Percentiles rank a stretch among this genome's conserved stretches.
Conservation (phyloP, 2,329 filamentous ascomycete species). For the Aspergillus awamori region DNA sequence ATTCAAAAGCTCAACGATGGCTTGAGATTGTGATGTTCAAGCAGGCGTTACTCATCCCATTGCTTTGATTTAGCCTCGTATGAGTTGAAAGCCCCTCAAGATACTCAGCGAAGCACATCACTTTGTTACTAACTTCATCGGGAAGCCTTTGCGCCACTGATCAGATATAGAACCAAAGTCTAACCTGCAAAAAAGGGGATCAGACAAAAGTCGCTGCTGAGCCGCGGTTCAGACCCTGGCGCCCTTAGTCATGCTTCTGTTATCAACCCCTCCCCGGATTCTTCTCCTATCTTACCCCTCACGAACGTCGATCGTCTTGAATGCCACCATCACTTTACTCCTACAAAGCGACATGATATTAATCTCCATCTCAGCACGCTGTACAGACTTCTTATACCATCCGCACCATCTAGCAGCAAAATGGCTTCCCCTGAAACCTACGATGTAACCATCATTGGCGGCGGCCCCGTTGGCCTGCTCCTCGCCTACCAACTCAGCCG, state of each 20-base stretch:
- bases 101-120: too few relatives aligned
- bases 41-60: too few relatives aligned
- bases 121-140: too few relatives aligned
- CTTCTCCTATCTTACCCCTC: neutral
- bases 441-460: conserved; percentile 11
- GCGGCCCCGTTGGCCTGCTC: conserved; percentile 12
- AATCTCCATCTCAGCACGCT: neutral
- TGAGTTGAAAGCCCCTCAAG: too few relatives aligned
- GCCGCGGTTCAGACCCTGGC: neutral
- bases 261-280: neutral
- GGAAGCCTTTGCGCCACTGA: too few relatives aligned
- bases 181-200: too few relatives aligned
- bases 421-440: neutral
- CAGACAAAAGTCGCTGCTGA: too few relatives aligned
- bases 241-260: neutral
- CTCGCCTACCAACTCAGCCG: conserved; percentile 13
- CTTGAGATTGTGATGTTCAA: too few relatives aligned
- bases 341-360: neutral
- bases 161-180: too few relatives aligned
- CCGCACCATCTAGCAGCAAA: neutral
- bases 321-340: neutral
- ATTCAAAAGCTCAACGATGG: too few relatives aligned
- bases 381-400: neutral
- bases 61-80: too few relatives aligned
- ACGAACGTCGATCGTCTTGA: neutral